Evolutionary conservation across 441 rosid species (phyloP).

Genomic region (Syzygium syzygioides): DNA sequence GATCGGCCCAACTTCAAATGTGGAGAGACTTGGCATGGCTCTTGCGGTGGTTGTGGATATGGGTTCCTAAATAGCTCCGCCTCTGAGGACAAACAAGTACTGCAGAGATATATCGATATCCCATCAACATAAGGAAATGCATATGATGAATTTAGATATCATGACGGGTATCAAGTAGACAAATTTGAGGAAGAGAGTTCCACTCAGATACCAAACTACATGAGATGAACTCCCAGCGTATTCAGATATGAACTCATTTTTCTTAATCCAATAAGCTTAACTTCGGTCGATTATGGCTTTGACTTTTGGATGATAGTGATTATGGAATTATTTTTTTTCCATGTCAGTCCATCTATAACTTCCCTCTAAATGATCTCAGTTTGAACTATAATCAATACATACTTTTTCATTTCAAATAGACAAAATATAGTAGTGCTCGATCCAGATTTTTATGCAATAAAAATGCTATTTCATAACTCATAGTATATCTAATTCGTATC

Average conservation of each 20-base stretch:
- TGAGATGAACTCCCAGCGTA: neutral
- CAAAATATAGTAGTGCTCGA: too few relatives aligned
- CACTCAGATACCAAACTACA: neutral
- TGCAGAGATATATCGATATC: neutral
- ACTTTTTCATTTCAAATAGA: too few relatives aligned
- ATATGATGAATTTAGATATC: neutral
- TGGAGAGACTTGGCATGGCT: neutral
- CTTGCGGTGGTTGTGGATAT: neutral
- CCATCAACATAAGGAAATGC: neutral
- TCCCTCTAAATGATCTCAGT: neutral
- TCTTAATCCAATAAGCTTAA: neutral
- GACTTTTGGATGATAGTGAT: neutral
- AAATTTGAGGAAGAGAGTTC: neutral
- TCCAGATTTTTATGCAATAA: too few relatives aligned
- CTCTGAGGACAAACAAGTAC: neutral
- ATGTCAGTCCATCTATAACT: neutral
- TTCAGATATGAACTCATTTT: neutral
- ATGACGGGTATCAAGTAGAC: neutral
- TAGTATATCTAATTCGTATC: too few relatives aligned
- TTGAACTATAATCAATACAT: too few relatives aligned
- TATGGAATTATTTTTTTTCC: neutral
- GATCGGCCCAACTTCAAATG: neutral
- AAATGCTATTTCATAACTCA: too few relatives aligned
- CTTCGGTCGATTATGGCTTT: neutral
- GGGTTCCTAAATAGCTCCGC: accelerated